phyloP scores from a whole-genome alignment of 352 stramenopile genomes.

The Globisporangium canariense region DNA sequence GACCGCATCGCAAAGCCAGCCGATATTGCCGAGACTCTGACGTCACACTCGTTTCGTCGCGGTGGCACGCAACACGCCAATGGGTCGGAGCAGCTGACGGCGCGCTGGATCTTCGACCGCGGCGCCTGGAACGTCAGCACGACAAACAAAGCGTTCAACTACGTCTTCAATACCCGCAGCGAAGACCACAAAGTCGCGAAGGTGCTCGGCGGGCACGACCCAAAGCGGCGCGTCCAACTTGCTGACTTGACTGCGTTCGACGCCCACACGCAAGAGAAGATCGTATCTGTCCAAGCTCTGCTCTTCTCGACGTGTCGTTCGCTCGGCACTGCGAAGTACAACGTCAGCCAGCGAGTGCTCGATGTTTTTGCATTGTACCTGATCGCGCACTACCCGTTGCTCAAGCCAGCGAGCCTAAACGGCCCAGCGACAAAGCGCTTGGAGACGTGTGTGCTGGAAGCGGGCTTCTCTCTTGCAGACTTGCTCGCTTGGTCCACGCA shows the following conservation, averaged over 20 bases:
- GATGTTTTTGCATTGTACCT: background rate
- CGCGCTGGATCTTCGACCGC: no score
- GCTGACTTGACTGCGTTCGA: background rate
- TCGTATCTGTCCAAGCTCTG: background rate
- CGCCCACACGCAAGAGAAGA: background rate
- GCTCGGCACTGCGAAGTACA: background rate
- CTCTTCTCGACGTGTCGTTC: background rate
- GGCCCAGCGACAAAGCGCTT: no score
- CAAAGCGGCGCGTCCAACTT: background rate
- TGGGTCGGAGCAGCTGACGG: no score
- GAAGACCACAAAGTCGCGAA: background rate
- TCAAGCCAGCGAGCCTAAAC: background rate
- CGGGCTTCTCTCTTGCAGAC: background rate
- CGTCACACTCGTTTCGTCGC: no score
- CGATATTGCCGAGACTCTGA: no score
- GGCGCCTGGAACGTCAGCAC: no score
- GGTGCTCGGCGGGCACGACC: background rate
- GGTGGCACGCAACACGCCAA: no score
- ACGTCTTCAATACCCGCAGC: no score
- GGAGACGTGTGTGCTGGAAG: no score
- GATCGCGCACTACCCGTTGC: background rate
- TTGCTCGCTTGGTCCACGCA: background rate
- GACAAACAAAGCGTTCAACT: no score
- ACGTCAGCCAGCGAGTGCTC: background rate
- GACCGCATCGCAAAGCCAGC: no score